Conservation (phyloP, 169 alveolate genomes). For the Sarcocystis neurona region DNA sequence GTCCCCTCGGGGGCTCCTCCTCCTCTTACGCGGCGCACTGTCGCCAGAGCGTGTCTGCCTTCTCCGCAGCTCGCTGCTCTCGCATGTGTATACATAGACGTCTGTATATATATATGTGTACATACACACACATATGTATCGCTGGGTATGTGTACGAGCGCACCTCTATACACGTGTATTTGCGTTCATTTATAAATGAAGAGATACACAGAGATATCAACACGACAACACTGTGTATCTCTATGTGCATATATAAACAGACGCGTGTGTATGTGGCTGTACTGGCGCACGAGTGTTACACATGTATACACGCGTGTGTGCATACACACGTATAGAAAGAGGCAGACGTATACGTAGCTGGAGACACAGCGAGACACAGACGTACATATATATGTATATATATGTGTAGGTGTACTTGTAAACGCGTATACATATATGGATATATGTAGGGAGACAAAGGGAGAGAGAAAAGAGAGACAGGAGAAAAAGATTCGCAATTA, state of each 20-base stretch:
- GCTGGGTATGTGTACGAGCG: background rate
- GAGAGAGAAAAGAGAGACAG: background rate
- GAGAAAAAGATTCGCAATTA: background rate
- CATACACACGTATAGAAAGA: background rate
- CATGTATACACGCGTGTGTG: background rate
- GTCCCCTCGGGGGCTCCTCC: too few relatives aligned
- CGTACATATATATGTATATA: background rate
- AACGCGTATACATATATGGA: background rate
- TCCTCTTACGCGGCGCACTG: too few relatives aligned
- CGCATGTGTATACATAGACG: background rate
- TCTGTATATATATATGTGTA: slow-evolving; percentile 1
- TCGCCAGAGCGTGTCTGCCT: background rate
- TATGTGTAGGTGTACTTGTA: background rate
- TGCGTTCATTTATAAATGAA: background rate
- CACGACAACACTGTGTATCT: too few relatives aligned
- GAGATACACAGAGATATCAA: background rate
- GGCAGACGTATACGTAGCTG: background rate
- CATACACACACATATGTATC: background rate
- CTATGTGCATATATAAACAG: background rate
- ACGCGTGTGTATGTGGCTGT: too few relatives aligned
- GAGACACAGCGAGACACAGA: background rate
- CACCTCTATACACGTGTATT: background rate
- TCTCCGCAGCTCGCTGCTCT: background rate
- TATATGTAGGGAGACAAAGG: background rate
- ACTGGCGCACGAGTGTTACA: background rate